Evolutionary conservation across 176 grass and related monocot species (phyloP).

Genomic region (Rhynchospora tenuis): DNA sequence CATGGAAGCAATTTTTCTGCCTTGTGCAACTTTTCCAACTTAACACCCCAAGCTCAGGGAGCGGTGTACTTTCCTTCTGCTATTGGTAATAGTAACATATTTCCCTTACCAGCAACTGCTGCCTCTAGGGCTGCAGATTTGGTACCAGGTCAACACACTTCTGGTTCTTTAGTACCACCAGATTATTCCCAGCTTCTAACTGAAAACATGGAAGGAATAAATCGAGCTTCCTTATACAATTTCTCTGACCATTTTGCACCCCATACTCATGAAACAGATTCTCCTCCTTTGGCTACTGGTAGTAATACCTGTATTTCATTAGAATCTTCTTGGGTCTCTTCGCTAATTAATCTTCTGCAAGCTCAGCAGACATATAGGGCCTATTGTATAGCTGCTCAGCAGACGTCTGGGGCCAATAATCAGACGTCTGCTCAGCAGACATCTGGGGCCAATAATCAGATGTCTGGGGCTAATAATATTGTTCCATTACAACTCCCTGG

Average conservation of each 20-base stretch:
- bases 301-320: background rate
- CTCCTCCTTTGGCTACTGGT: background rate
- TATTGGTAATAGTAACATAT: background rate
- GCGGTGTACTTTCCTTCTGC: background rate
- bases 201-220: background rate
- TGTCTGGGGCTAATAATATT: background rate
- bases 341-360: background rate
- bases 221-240: background rate
- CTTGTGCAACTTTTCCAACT: background rate
- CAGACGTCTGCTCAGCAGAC: background rate
- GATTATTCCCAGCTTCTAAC: background rate
- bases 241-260: background rate
- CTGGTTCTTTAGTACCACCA: background rate
- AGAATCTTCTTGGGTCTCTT: background rate
- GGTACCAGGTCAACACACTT: background rate
- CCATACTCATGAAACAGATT: background rate
- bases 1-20: background rate
- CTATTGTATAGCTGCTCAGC: background rate
- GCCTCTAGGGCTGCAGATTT: background rate
- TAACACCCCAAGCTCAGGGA: background rate
- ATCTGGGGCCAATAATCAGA: background rate
- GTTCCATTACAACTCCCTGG: background rate
- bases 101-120: background rate
- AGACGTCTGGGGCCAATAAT: background rate
- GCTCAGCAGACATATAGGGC: background rate